Conservation (phyloP, 352 stramenopile genomes). For the Pythium diclinum region DNA sequence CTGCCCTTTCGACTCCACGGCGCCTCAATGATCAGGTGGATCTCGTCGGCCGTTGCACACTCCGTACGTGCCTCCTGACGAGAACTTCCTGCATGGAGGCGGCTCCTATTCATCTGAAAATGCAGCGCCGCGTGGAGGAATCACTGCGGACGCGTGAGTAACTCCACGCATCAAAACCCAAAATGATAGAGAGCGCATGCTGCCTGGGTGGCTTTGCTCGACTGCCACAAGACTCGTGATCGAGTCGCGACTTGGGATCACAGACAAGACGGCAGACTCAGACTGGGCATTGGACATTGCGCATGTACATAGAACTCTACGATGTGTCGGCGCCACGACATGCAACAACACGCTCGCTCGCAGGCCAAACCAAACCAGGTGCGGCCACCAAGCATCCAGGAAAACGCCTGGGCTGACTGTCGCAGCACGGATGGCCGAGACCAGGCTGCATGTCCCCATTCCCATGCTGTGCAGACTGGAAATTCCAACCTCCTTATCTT, state of each 20-base stretch:
- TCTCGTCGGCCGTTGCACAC: not conserved
- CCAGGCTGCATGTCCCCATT: no score
- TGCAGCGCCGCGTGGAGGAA: not conserved
- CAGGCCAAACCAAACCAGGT: not conserved
- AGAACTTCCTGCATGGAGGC: not conserved
- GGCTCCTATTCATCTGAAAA: not conserved
- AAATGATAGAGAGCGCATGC: not conserved
- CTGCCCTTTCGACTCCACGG: slow-evolving; percentile 3
- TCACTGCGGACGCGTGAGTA: not conserved
- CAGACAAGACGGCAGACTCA: not conserved
- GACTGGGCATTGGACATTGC: no score
- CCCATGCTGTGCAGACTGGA: no score
- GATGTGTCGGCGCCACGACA: slow-evolving; percentile 1
- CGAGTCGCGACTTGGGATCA: not conserved
- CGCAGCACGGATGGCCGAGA: not conserved
- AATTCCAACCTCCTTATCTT: no score
- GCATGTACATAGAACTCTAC: not conserved
- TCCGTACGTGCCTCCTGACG: not conserved
- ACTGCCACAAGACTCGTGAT: not conserved
- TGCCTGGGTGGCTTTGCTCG: not conserved
- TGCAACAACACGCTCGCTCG: not conserved
- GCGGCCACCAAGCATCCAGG: not conserved
- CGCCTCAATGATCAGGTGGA: slow-evolving; percentile 4
- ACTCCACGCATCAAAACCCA: not conserved
- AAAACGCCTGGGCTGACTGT: slow-evolving; percentile 2